A percentile compares a stretch with the other conserved stretches of the same genome.
These are phyloP conservation scores for Stenocarpella maydis DNA, from an alignment of 2,329 filamentous ascomycete species.

Conservation along the genomic window DNA sequence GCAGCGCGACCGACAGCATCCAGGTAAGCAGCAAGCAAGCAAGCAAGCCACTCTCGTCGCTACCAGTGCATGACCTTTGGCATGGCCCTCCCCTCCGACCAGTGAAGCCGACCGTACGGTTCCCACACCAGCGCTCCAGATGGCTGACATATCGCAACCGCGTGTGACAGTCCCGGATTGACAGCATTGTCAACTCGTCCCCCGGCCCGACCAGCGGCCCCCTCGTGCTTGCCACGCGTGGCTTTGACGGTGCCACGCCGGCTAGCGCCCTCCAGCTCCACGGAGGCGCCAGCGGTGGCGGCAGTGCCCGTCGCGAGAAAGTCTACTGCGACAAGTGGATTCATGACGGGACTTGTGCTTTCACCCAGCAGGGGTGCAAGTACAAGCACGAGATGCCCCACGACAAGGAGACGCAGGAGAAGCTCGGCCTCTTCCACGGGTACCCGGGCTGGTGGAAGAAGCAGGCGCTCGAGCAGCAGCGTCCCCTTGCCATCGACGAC, in stretches of 20 bases:
- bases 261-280: neutral
- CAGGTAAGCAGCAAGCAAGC: slow-evolving; percentile 29
- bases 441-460: slow-evolving; percentile 69
- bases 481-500: slow-evolving; percentile 13
- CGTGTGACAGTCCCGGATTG: slow-evolving; percentile 45
- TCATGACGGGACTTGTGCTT: slow-evolving; percentile 83
- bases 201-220: slow-evolving; percentile 9
- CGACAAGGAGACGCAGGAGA: slow-evolving; percentile 69
- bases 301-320: slow-evolving; percentile 62
- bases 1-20: slow-evolving; percentile 20
- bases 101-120: neutral
- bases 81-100: neutral
- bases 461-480: slow-evolving; percentile 54
- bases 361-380: slow-evolving; percentile 84
- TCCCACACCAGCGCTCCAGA: neutral
- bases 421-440: slow-evolving; percentile 75
- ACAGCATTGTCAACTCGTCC: slow-evolving; percentile 46
- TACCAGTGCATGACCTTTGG: slow-evolving; percentile 35
- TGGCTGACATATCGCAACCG: neutral
- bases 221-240: neutral
- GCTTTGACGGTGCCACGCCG: neutral
- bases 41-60: slow-evolving; percentile 18
- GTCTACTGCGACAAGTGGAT: slow-evolving; percentile 92
- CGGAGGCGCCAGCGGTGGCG: neutral
- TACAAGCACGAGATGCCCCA: slow-evolving; percentile 92